phyloP scores from a whole-genome alignment of 345 rosid species.

The Populus davidiana region DNA sequence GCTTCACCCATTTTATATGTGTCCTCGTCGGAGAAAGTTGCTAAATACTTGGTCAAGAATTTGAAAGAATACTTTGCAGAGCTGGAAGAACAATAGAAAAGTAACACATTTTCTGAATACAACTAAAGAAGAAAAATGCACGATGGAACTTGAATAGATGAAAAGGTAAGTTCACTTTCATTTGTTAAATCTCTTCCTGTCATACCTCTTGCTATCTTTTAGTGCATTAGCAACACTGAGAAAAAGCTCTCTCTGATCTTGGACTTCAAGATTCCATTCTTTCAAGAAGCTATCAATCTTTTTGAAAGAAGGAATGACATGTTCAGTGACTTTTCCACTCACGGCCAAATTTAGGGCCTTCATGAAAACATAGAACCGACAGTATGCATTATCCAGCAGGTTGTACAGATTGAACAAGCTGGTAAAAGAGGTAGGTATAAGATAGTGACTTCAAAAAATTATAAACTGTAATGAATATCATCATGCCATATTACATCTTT shows the following conservation, averaged over 20 bases:
- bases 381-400: constrained; percentile 60
- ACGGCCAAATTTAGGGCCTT: constrained; percentile 65
- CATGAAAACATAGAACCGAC: constrained; percentile 80
- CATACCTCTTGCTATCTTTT: constrained; percentile 77
- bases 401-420: constrained; percentile 95
- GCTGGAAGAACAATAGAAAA: constrained; percentile 39
- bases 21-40: constrained; percentile 81
- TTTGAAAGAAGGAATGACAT: constrained; percentile 64
- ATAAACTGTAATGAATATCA: constrained; percentile 5
- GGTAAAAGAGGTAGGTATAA: constrained; percentile 29
- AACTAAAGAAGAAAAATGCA: not conserved
- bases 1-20: constrained; percentile 57
- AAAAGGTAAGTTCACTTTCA: constrained; percentile 3
- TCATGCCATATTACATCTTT: constrained; percentile 59
- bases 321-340: constrained; percentile 74
- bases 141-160: not conserved
- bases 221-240: constrained; percentile 64
- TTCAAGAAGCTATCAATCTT: constrained; percentile 83
- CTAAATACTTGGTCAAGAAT: constrained; percentile 77
- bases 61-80: constrained; percentile 64
- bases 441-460: constrained; percentile 4
- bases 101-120: not conserved
- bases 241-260: constrained; percentile 83
- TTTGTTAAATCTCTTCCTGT: not conserved
- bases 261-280: constrained; percentile 81